These are phyloP conservation scores for Linanthus parryae DNA, from an alignment of 148 eudicot species.

Conservation along the genomic window DNA sequence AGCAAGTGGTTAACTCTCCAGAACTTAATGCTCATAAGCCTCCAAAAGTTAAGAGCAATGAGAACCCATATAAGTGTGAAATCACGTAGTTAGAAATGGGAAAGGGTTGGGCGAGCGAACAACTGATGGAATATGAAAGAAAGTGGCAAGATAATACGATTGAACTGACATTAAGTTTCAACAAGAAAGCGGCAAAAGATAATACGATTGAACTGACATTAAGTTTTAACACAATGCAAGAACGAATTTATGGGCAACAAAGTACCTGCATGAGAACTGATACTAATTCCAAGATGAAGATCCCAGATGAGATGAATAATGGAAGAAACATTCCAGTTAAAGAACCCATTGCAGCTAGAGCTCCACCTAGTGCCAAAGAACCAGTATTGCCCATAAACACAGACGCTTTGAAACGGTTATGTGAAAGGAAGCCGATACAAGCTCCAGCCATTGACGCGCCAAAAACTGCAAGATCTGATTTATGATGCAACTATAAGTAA, in stretches of 20 bases:
- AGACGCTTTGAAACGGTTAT: slow-evolving; percentile 79
- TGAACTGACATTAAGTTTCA: no score
- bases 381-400: slow-evolving; percentile 94
- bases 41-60: no score
- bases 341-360: slow-evolving; percentile 95
- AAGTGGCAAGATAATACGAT: no score
- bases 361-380: slow-evolving; percentile 86
- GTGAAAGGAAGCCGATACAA: slow-evolving; percentile 85
- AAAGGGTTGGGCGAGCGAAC: no score
- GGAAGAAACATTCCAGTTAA: slow-evolving; percentile 97
- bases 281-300: slow-evolving; percentile 52
- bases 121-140: no score
- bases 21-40: no score
- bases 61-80: no score
- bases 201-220: no score
- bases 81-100: no score
- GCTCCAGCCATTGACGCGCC: slow-evolving; percentile 99
- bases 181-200: no score
- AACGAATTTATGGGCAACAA: background rate
- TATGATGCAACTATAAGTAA: slow-evolving; percentile 11
- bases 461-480: slow-evolving; percentile 73
- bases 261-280: slow-evolving; percentile 69
- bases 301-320: slow-evolving; percentile 72
- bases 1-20: no score
- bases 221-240: background rate